Evolutionary conservation across 331 rosid species (phyloP).

Genomic region (Malus hybrid): DNA sequence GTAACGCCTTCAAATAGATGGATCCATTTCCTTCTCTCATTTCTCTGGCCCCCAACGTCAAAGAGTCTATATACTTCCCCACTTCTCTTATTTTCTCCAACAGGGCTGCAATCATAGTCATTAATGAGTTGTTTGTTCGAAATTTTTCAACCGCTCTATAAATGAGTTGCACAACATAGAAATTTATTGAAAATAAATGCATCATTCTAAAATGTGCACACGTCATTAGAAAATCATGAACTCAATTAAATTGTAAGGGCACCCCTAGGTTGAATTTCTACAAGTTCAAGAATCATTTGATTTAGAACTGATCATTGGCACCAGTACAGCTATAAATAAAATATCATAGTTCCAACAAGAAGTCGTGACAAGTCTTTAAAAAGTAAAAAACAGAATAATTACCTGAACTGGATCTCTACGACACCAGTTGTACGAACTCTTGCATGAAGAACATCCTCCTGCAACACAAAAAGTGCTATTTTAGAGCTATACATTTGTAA

Average conservation of each 20-base stretch:
- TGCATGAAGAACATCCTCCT: slow-evolving; percentile 95
- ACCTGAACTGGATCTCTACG: slow-evolving; percentile 99
- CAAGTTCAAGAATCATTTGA: not conserved
- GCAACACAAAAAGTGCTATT: slow-evolving; percentile 1
- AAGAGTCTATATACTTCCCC: slow-evolving; percentile 97
- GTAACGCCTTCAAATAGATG: slow-evolving; percentile 99
- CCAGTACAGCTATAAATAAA: not conserved
- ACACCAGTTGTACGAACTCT: slow-evolving; percentile 99
- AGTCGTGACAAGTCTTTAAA: not conserved
- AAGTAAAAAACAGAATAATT: slow-evolving; percentile 2
- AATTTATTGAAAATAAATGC: not conserved
- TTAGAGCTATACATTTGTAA: not conserved
- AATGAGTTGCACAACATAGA: not conserved
- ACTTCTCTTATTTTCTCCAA: slow-evolving; percentile 91
- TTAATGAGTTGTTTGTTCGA: slow-evolving; percentile 1
- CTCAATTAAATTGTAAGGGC: not conserved
- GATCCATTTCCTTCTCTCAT: slow-evolving; percentile 99
- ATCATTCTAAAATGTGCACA: not conserved
- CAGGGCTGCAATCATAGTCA: slow-evolving; percentile 67
- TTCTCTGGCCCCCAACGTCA: slow-evolving; percentile 99
- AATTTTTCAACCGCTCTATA: not conserved
- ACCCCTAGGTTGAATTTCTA: not conserved
- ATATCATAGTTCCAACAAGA: not conserved
- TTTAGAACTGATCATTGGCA: not conserved
- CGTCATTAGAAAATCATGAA: not conserved